Conservation (phyloP, 768 basidiomycete genomes). For the Exsudoporus frostii region DNA sequence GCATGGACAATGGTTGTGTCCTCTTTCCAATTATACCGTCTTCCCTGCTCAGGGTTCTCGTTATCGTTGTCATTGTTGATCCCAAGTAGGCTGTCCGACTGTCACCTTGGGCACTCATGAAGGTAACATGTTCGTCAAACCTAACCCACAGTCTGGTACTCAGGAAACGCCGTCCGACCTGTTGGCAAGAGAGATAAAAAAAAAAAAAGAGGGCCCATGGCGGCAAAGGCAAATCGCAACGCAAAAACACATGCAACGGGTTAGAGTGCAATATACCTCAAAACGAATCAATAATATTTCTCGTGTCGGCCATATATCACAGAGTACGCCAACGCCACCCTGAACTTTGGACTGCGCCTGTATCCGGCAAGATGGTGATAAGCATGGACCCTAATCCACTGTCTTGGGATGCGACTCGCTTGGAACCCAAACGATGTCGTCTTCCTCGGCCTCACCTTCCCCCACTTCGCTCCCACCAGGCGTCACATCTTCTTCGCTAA, state of each 20-base stretch:
- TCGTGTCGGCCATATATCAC: slow-evolving; percentile 9
- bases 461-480: slow-evolving; percentile 21
- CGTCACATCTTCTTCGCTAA: slow-evolving; percentile 48
- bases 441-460: slow-evolving; percentile 28
- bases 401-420: slow-evolving; percentile 12
- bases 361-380: slow-evolving; percentile 5
- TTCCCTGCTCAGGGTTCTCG: slow-evolving; percentile 5
- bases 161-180: slow-evolving; percentile 6
- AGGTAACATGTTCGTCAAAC: slow-evolving; percentile 7
- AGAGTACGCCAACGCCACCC: slow-evolving; percentile 17
- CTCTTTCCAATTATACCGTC: not conserved
- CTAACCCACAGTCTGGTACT: slow-evolving; percentile 17
- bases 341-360: slow-evolving; percentile 7
- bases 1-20: slow-evolving; percentile 9
- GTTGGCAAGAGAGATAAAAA: not conserved
- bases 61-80: slow-evolving; percentile 3
- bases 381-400: slow-evolving; percentile 12
- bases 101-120: slow-evolving; percentile 4
- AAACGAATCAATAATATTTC: slow-evolving; percentile 5
- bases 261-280: slow-evolving; percentile 17
- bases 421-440: slow-evolving; percentile 33
- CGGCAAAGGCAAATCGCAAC: slow-evolving; percentile 13
- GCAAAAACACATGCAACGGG: not conserved
- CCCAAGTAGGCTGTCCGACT: slow-evolving; percentile 3
- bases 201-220: not conserved